Evolutionary conservation across 225 moss, liverwort and hornwort genomes (phyloP).

Genomic region (Antitrichia curtipendula): DNA sequence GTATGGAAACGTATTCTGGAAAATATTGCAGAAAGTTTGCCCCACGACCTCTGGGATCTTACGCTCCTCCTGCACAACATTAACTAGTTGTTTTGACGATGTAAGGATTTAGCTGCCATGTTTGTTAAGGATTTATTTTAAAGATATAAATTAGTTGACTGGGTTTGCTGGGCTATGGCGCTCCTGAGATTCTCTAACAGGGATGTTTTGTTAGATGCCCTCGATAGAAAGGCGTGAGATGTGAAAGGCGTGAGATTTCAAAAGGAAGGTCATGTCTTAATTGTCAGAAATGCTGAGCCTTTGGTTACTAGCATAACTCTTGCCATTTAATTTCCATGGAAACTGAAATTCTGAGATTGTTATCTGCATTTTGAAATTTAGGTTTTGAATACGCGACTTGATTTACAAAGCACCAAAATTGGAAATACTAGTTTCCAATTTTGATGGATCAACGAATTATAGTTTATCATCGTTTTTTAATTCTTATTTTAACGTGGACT

Average conservation of each 20-base stretch:
- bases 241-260: not conserved
- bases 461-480: not conserved
- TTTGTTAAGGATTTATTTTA: not conserved
- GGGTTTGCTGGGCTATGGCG: not conserved
- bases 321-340: not conserved
- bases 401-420: not conserved
- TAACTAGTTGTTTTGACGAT: not conserved
- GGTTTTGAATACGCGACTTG: not conserved
- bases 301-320: not conserved
- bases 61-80: not conserved
- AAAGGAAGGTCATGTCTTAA: not conserved
- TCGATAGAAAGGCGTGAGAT: not conserved
- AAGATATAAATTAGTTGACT: not conserved
- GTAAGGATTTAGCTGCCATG: not conserved
- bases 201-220: not conserved
- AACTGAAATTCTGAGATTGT: not conserved
- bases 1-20: not conserved
- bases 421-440: not conserved
- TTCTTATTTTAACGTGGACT: not conserved
- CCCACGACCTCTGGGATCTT: not conserved
- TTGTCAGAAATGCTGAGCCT: not conserved
- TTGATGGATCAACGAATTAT: not conserved
- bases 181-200: not conserved
- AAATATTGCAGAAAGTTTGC: not conserved
- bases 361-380: not conserved